Evolutionary conservation across 108 stramenopile species (phyloP).

Genomic region (Seminavis robusta): DNA sequence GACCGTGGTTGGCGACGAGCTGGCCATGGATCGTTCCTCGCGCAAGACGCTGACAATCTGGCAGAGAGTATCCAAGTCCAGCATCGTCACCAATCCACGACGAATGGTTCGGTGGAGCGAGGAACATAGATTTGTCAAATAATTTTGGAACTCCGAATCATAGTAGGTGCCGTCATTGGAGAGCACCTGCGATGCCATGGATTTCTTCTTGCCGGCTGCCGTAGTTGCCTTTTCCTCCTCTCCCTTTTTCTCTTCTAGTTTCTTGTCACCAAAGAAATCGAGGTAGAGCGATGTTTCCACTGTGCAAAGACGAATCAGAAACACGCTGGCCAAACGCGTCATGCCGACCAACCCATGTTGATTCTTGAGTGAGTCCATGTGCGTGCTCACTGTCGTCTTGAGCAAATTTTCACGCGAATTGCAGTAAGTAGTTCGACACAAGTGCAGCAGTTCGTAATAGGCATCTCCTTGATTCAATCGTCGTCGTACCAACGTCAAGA

Average conservation of each 20-base stretch:
- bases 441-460: slow-evolving; percentile 70
- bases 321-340: slow-evolving; percentile 84
- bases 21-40: slow-evolving; percentile 78
- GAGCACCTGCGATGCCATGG: slow-evolving; percentile 54
- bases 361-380: slow-evolving; percentile 80
- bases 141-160: slow-evolving; percentile 72
- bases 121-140: slow-evolving; percentile 65
- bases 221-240: slow-evolving; percentile 16
- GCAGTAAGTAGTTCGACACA: slow-evolving; percentile 79
- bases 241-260: slow-evolving; percentile 31
- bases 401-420: slow-evolving; percentile 58
- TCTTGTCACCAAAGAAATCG: slow-evolving; percentile 82
- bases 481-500: slow-evolving; percentile 57
- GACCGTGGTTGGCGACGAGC: slow-evolving; percentile 62
- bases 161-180: slow-evolving; percentile 62
- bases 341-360: slow-evolving; percentile 85
- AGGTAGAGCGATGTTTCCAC: slow-evolving; percentile 80
- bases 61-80: slow-evolving; percentile 80
- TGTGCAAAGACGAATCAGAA: slow-evolving; percentile 82
- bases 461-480: slow-evolving; percentile 52
- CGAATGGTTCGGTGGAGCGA: slow-evolving; percentile 81
- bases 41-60: slow-evolving; percentile 82
- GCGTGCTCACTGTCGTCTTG: slow-evolving; percentile 58
- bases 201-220: slow-evolving; percentile 1
- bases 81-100: slow-evolving; percentile 69